These are phyloP conservation scores for Leccinum fallax DNA, from an alignment of 1,284 basidiomycete species.

Conservation along the genomic window DNA sequence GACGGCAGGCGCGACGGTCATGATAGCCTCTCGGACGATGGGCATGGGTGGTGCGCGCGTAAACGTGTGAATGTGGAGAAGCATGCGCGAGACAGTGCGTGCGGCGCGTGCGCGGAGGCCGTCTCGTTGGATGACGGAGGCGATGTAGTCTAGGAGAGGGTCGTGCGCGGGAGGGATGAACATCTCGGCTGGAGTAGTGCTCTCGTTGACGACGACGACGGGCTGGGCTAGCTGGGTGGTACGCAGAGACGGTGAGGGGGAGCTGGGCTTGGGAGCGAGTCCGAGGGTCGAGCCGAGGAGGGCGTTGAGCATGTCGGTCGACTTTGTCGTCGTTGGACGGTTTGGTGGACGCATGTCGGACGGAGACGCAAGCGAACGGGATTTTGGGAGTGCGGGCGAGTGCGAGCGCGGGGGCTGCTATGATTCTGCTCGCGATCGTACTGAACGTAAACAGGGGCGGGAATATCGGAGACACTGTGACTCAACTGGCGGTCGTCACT, in stretches of 20 bases:
- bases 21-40: constrained; percentile 73
- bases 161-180: constrained; percentile 75
- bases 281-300: constrained; percentile 25
- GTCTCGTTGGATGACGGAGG: constrained; percentile 65
- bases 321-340: constrained; percentile 28
- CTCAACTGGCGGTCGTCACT: no score
- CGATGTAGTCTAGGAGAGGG: constrained; percentile 74
- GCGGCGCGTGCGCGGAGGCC: constrained; percentile 72
- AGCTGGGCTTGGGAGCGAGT: constrained; percentile 7
- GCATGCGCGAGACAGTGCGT: constrained; percentile 58
- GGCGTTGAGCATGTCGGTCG: constrained; percentile 21
- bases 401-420: constrained; percentile 3
- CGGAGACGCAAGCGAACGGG: not conserved
- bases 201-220: not conserved
- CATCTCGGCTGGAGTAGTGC: constrained; percentile 24
- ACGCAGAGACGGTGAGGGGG: not conserved
- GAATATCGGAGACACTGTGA: no score
- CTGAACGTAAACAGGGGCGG: no score
- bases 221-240: not conserved
- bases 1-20: constrained; percentile 68
- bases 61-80: constrained; percentile 71
- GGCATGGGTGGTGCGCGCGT: constrained; percentile 77
- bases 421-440: constrained; percentile 11
- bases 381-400: not conserved
- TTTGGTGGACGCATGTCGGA: constrained; percentile 19